Evolutionary conservation across 306 rosid species (phyloP), one percentile per base, ranked within the genome.

Genomic region (Corylus heterophylla): DNA sequence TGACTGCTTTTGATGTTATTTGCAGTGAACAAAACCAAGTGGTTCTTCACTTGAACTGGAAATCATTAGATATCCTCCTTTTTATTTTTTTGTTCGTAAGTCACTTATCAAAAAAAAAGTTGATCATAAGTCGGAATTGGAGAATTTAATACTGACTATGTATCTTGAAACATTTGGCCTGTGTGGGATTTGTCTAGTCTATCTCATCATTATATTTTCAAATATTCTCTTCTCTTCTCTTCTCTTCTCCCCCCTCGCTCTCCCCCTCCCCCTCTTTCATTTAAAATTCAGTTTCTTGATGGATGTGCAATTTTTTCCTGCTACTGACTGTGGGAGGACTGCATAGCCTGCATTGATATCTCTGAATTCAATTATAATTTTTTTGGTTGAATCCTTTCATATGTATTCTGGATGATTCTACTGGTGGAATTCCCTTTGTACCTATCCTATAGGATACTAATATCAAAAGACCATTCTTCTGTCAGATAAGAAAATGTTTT

Each of bases 401-500:
- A 12, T 1, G 0, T 39, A 68, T 45, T 42, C 31, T 68, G 42
- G 27, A 68, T 68, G 45, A 55, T 29, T 58, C 50, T 22, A 6
- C 22, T 22, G 17, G 35, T 63, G 50, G 42, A 62, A 42, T 77
- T 63, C 54, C 44, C 37, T 27, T 55, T 50, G 76, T 51, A 25
- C 25, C 54, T 72, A 45, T 69, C 61, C 48, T 35, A 18, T 77
- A 52, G 58, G 68, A 49, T 78, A 35, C 77, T 62, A 56, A 79
- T 58, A 17, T 48, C 31, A 64, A 54, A 69, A 64, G 18, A 27
- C 17, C 2, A 37, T 64, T 78, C 45, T 62, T 86, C 67, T 84
- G 73, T 75, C 91, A 96, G 99, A 81, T 78, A 7, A 96, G 91
- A 82, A 96, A 84, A 74, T 72, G 81, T 80, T 95, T 91, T 77